Evolutionary conservation across 164 flowering plant species (phyloP), one percentile per base, ranked within the genome.

Genomic region (Litsea cubeba): DNA sequence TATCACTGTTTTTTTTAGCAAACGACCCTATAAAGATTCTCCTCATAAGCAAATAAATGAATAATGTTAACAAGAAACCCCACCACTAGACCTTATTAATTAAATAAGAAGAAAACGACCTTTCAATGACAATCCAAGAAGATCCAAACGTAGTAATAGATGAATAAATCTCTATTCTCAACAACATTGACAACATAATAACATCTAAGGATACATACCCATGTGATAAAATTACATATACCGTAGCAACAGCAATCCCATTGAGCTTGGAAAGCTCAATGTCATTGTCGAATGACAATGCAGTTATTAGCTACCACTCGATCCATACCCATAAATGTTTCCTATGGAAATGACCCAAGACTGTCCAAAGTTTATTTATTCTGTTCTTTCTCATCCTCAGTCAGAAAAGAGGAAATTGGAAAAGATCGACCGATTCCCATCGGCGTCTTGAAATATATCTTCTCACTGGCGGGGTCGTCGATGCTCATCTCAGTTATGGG

Each of bases 401-500:
- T 25, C 23, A 63, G 64, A 60, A 76, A 76, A 1, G 79, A 75
- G 28, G 79, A 71, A n/a, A 71, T 49, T 11, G 79, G 79, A 60
- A 71, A 76, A 12, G 79, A 71, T 71, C 66, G 12, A 1, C 75
- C 75, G 6, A 76, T 71, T 26, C 79, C 79, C 68, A 76, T 50
- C 23, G 78, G 69, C 2, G 75, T 72, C 67, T 76, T 76, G 75
- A 76, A 71, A 62, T 72, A 67, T 18, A 73, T 73, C 70, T 87
- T 92, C 70, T 75, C 50, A 63, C 79, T 73, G 4, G 63, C 50
- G 0, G 85, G 81, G 18, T 82, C 88, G 1, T 87, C 93, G 1
- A 92, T 79, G 78, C 88, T 88, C 98, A 95, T 95, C 82, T 95
- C 98, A 0, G 78, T 75, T 2, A 95, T 83, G 0, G 98, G 97